Percentiles rank a stretch among this genome's conserved stretches.
These are phyloP conservation scores for Blastocystis sp. DNA, from an alignment of 352 stramenopile genomes.

Conservation along the genomic window DNA sequence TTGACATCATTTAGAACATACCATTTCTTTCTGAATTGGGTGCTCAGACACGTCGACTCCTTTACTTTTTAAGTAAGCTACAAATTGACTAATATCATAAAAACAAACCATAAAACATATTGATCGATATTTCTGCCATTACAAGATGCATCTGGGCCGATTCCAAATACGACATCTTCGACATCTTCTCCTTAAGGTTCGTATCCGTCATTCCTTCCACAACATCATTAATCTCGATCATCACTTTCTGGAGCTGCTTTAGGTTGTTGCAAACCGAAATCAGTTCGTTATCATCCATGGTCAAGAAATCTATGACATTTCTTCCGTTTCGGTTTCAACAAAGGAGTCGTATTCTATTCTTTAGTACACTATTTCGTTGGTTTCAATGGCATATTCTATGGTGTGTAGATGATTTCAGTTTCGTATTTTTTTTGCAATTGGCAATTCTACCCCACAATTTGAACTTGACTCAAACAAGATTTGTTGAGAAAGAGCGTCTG, in stretches of 20 bases:
- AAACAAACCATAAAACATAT: constrained; percentile 48
- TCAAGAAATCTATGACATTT: not conserved
- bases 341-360: no score
- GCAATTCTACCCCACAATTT: no score
- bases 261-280: constrained; percentile 59
- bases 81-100: not conserved
- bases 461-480: no score
- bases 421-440: no score
- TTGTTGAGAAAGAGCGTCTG: no score
- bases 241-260: constrained; percentile 55
- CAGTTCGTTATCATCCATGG: constrained; percentile 59
- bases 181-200: constrained; percentile 54
- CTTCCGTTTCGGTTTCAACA: not conserved
- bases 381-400: no score
- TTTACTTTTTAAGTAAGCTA: constrained; percentile 56
- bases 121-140: constrained; percentile 59
- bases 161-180: constrained; percentile 54
- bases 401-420: no score
- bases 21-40: constrained; percentile 56
- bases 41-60: constrained; percentile 42
- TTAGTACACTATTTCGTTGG: no score
- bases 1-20: not conserved
- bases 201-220: constrained; percentile 46
- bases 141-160: constrained; percentile 52
- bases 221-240: constrained; percentile 1